Evolutionary conservation across 1,139 yeast genomes (phyloP).

Genomic region (Zygosaccharomyces pseudobailii): DNA sequence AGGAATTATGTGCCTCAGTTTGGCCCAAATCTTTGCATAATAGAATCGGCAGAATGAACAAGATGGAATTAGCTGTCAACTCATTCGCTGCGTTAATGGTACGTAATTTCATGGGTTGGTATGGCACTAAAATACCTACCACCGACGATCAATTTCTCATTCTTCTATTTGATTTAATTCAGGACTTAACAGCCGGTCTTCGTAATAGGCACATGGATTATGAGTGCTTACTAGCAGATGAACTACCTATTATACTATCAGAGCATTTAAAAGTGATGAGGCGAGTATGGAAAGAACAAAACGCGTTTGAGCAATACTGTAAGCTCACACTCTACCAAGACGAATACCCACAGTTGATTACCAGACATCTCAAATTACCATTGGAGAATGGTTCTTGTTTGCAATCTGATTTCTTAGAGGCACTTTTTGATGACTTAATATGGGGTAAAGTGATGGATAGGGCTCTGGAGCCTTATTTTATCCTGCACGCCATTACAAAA

Average conservation of each 20-base stretch:
- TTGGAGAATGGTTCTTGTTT: slow-evolving; percentile 12
- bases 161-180: slow-evolving; percentile 17
- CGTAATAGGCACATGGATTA: slow-evolving; percentile 9
- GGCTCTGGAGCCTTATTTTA: slow-evolving; percentile 25
- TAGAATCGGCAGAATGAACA: slow-evolving; percentile 11
- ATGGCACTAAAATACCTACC: slow-evolving; percentile 29
- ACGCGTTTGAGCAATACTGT: slow-evolving; percentile 13
- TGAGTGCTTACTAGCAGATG: slow-evolving; percentile 21
- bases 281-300: slow-evolving; percentile 1
- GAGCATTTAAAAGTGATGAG: slow-evolving; percentile 19
- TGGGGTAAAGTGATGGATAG: slow-evolving; percentile 24
- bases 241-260: slow-evolving; percentile 24
- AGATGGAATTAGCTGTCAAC: slow-evolving; percentile 18
- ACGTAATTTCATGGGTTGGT: slow-evolving; percentile 30
- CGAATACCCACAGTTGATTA: slow-evolving; percentile 17
- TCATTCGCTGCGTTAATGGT: slow-evolving; percentile 25
- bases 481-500: slow-evolving; percentile 18
- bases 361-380: slow-evolving; percentile 11
- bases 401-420: slow-evolving; percentile 19
- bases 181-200: slow-evolving; percentile 11
- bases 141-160: slow-evolving; percentile 21
- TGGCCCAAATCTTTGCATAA: slow-evolving; percentile 21
- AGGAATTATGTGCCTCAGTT: slow-evolving; percentile 24
- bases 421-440: slow-evolving; percentile 22
- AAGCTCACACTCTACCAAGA: slow-evolving; percentile 13